A percentile compares a stretch with the other conserved stretches of the same genome.
These are phyloP conservation scores for Tieghemostelium lacteum DNA, from an alignment of 78 protist genomes.

Conservation along the genomic window DNA sequence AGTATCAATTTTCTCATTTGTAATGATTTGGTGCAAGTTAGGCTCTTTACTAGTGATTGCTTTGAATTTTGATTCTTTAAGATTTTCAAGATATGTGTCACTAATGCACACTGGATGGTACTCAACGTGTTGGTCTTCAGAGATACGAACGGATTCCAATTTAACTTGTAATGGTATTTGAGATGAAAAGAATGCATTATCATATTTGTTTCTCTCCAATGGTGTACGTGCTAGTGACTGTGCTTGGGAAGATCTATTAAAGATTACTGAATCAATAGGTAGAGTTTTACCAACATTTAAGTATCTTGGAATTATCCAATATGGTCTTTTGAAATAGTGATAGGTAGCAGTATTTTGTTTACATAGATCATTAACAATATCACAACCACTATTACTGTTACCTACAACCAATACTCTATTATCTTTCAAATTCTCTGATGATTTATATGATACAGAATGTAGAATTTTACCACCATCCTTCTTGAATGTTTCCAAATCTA, in stretches of 20 bases:
- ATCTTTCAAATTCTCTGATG: neutral
- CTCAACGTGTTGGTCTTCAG: no score
- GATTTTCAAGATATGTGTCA: neutral
- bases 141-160: neutral
- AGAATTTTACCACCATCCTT: neutral
- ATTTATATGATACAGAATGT: conserved; percentile 1
- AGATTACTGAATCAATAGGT: neutral
- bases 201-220: neutral
- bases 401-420: neutral
- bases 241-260: neutral
- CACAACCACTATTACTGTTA: neutral
- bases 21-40: neutral
- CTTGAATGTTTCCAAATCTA: neutral
- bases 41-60: neutral
- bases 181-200: no score
- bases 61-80: neutral
- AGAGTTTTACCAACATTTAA: no score
- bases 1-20: neutral
- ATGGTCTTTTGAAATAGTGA: neutral
- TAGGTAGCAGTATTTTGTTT: neutral
- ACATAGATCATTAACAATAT: no score
- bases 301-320: neutral
- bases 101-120: no score
- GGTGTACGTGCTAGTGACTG: neutral
- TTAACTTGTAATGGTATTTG: no score